phyloP scores from a whole-genome alignment of 257 asterid genomes.

The Solanum sejunctum region DNA sequence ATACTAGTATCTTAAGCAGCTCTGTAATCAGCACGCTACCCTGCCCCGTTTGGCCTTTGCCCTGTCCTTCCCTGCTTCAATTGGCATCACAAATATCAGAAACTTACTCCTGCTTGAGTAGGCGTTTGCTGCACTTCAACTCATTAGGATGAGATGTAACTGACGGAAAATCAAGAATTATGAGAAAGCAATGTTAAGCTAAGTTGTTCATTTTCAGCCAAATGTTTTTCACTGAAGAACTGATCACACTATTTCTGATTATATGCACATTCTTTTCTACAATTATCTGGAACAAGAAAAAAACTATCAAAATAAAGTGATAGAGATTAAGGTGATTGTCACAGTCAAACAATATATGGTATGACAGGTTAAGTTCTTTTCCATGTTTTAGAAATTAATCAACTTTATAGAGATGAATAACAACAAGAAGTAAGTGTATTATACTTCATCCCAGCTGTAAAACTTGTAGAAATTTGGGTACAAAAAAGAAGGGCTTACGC shows the following conservation, averaged over 20 bases:
- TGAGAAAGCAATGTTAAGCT: not conserved
- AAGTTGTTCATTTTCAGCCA: not conserved
- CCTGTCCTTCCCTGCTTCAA: not conserved
- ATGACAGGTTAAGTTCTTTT: not conserved
- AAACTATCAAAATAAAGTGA: not conserved
- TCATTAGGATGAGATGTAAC: not conserved
- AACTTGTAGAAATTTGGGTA: not conserved
- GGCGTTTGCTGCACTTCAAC: not conserved
- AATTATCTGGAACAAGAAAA: not conserved
- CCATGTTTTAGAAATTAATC: not conserved
- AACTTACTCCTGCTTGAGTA: not conserved
- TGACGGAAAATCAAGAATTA: not conserved
- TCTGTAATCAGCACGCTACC: not conserved
- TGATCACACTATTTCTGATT: not conserved
- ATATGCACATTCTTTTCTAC: not conserved
- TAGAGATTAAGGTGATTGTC: not conserved
- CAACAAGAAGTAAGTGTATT: not conserved
- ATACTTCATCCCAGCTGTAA: not conserved
- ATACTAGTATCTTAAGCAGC: not conserved
- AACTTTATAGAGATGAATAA: not conserved
- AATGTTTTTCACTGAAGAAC: not conserved
- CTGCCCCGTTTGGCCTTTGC: not conserved
- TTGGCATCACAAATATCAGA: not conserved
- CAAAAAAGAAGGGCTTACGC: constrained; percentile 6
- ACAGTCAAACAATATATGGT: not conserved